Conservation (phyloP, 352 stramenopile genomes). For the Globisporangium cederbergense region DNA sequence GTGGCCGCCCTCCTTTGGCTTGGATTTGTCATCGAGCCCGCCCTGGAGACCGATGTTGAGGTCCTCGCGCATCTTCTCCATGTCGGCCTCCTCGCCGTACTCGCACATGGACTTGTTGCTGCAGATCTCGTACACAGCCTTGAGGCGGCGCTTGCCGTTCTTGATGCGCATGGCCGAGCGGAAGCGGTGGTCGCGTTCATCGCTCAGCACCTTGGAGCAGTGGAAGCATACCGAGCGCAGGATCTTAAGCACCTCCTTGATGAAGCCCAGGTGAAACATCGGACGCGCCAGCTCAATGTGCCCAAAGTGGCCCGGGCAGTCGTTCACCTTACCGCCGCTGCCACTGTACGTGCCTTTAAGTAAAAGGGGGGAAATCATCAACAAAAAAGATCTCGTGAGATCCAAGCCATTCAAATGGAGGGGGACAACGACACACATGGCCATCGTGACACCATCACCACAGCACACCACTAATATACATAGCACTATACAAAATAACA, state of each 20-base stretch:
- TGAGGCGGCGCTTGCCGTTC: slow-evolving; percentile 89
- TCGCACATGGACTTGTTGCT: slow-evolving; percentile 88
- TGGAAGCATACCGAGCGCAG: slow-evolving; percentile 96
- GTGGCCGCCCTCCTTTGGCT: slow-evolving; percentile 77
- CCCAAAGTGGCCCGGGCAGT: slow-evolving; percentile 98
- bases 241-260: slow-evolving; percentile 94
- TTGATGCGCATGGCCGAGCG: slow-evolving; percentile 83
- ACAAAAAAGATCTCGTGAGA: slow-evolving; percentile 4
- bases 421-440: background rate
- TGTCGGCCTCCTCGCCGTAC: slow-evolving; percentile 80
- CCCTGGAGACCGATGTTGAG: slow-evolving; percentile 84
- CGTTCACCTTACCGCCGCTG: slow-evolving; percentile 92
- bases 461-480: background rate
- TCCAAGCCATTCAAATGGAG: background rate
- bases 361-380: background rate
- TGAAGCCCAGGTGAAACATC: slow-evolving; percentile 98
- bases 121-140: slow-evolving; percentile 94
- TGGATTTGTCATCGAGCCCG: slow-evolving; percentile 78
- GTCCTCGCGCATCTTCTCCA: slow-evolving; percentile 89
- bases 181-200: slow-evolving; percentile 86
- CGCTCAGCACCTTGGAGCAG: slow-evolving; percentile 94
- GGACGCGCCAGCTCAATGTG: slow-evolving; percentile 97
- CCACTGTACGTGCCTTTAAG: slow-evolving; percentile 79
- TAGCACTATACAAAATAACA: background rate
- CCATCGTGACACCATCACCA: background rate